Conservation (phyloP, 148 eudicot genomes). For the Fagopyrum homotropicum region DNA sequence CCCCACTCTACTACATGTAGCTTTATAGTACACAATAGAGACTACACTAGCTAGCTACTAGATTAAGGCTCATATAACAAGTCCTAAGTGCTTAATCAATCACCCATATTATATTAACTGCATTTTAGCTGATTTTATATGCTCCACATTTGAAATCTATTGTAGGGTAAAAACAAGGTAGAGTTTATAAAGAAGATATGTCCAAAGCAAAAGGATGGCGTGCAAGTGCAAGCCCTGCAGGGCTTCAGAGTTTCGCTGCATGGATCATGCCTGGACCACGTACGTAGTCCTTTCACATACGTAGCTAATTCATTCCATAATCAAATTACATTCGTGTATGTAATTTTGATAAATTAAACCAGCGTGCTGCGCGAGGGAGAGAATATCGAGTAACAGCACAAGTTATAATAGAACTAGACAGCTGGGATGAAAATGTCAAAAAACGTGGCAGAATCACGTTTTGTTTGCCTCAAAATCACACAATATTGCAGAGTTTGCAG, state of each 20-base stretch:
- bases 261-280: constrained; percentile 7
- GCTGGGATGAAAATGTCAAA: background rate
- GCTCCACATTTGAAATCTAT: background rate
- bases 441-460: background rate
- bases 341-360: background rate
- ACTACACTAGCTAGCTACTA: background rate
- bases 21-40: background rate
- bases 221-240: constrained; percentile 11
- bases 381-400: background rate
- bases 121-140: background rate
- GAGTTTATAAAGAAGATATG: background rate
- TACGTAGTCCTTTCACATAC: background rate
- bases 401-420: background rate
- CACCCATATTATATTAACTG: background rate
- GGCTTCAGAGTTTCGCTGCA: background rate
- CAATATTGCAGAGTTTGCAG: background rate
- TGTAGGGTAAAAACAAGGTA: background rate
- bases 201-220: background rate
- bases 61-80: background rate
- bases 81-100: background rate
- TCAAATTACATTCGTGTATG: background rate
- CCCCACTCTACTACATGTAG: constrained; percentile 4
- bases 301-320: background rate
- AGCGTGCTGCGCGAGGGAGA: background rate
- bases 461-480: background rate